A percentile compares a stretch with the other conserved stretches of the same genome.
Conservation (phyloP, 208 protist species). For the Trypanosoma scelopori region DNA sequence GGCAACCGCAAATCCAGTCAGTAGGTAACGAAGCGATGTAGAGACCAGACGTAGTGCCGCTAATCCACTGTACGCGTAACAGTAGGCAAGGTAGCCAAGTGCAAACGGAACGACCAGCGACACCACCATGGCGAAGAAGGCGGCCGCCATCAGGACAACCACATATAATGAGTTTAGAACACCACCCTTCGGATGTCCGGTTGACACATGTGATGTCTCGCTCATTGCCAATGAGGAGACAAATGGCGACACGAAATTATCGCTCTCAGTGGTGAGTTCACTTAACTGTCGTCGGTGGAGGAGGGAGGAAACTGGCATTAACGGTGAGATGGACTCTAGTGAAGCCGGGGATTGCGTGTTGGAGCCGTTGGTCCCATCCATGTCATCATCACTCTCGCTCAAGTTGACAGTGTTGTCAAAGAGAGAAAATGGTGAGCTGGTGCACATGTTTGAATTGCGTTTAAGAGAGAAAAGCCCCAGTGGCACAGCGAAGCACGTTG, state of each 20-base stretch:
- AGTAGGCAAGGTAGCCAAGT: constrained; percentile 39
- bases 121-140: constrained; percentile 42
- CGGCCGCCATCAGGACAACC: constrained; percentile 13
- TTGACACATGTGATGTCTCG: neutral
- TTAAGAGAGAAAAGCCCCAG: constrained; percentile 71
- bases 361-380: neutral
- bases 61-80: constrained; percentile 46
- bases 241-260: neutral
- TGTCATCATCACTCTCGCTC: constrained; percentile 31
- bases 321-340: neutral
- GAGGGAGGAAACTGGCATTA: neutral
- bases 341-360: neutral
- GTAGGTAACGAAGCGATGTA: constrained; percentile 36
- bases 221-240: neutral
- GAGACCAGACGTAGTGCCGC: constrained; percentile 27
- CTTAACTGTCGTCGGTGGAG: constrained; percentile 3
- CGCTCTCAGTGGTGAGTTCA: neutral
- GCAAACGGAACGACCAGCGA: constrained; percentile 48
- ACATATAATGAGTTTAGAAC: constrained; percentile 16
- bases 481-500: constrained; percentile 53
- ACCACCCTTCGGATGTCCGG: neutral
- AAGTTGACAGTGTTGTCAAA: constrained; percentile 30
- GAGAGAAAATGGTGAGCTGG: constrained; percentile 32
- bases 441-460: constrained; percentile 52
- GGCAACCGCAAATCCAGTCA: constrained; percentile 39